Evolutionary conservation across 306 rosid species (phyloP).

Genomic region (Elaeagnus macrophylla): DNA sequence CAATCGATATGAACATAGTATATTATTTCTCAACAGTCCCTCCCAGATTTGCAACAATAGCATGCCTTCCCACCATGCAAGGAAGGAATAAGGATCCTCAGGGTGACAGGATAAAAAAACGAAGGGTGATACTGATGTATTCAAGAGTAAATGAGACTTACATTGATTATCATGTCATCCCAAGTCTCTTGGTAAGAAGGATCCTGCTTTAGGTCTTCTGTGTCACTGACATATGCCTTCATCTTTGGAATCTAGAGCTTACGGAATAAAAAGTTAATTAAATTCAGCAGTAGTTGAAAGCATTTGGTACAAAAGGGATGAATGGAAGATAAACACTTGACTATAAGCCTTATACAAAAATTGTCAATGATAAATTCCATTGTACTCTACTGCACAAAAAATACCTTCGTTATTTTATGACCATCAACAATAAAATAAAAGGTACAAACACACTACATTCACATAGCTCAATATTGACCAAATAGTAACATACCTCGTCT

Average conservation of each 20-base stretch:
- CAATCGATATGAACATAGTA: too few relatives aligned
- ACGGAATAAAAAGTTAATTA: conserved; percentile 56
- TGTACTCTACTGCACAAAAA: too few relatives aligned
- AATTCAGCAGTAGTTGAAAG: conserved; percentile 20
- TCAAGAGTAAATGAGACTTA: conserved; percentile 34
- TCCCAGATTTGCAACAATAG: too few relatives aligned
- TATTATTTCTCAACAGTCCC: too few relatives aligned
- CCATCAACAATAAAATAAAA: not conserved
- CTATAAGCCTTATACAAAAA: too few relatives aligned
- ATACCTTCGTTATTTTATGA: too few relatives aligned
- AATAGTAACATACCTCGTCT: conserved; percentile 68
- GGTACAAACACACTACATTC: not conserved
- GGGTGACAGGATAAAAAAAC: not conserved
- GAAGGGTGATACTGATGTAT: not conserved
- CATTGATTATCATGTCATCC: conserved; percentile 95
- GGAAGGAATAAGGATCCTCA: not conserved
- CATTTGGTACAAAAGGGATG: conserved; percentile 13
- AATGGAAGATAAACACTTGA: conserved; percentile 4
- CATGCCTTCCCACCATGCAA: not conserved
- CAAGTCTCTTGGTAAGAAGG: conserved; percentile 87
- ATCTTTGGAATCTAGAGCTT: conserved; percentile 99
- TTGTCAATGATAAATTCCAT: too few relatives aligned
- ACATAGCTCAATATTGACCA: conserved; percentile 7
- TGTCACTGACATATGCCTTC: conserved; percentile 96
- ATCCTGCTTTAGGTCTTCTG: conserved; percentile 91